phyloP scores from a whole-genome alignment of 345 rosid genomes.

The Schrenkiella parvula region DNA sequence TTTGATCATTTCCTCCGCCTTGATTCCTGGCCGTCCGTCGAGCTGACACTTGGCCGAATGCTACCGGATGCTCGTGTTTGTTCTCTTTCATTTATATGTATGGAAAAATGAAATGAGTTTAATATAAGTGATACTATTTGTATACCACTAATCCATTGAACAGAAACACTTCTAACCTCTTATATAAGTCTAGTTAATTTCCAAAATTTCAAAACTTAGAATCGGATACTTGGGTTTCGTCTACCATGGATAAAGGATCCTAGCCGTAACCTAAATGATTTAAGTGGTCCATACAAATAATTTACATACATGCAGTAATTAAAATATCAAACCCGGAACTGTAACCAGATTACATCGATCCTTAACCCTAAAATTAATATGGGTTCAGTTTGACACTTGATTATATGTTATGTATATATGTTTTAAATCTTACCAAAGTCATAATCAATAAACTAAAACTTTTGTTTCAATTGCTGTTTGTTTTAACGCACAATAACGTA shows the following conservation, averaged over 20 bases:
- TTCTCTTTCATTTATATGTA: neutral
- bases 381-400: neutral
- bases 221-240: neutral
- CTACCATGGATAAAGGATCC: neutral
- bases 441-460: neutral
- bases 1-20: conserved; percentile 11
- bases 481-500: neutral
- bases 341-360: neutral
- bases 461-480: neutral
- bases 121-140: neutral
- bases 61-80: neutral
- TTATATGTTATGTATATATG: neutral
- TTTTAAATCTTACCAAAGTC: neutral
- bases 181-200: neutral
- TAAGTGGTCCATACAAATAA: neutral
- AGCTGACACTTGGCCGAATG: conserved; percentile 4
- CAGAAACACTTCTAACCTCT: neutral
- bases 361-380: neutral
- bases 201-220: neutral
- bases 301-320: neutral
- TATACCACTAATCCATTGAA: neutral
- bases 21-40: conserved; percentile 13
- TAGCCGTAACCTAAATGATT: neutral
- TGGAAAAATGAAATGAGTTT: neutral
- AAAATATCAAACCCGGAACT: neutral